Evolutionary conservation across 768 basidiomycete species (phyloP).

Genomic region (Rhodotorula taiwanensis): DNA sequence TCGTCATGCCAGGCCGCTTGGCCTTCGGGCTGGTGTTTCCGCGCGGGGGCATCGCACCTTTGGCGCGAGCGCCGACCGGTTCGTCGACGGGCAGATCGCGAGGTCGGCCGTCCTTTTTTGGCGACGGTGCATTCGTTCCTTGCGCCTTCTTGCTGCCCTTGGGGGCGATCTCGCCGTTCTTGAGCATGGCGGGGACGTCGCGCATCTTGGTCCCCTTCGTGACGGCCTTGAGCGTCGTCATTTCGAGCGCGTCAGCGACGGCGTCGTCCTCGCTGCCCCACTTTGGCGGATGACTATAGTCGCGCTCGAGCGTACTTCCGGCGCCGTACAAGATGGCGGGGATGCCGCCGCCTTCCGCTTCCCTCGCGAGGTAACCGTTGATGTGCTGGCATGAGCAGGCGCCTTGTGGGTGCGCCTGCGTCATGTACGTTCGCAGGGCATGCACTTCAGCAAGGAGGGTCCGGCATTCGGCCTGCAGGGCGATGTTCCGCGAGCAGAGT

Average conservation of each 20-base stretch:
- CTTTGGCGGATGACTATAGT: slow-evolving; percentile 20
- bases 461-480: slow-evolving; percentile 26
- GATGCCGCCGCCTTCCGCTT: slow-evolving; percentile 32
- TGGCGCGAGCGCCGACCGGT: neutral
- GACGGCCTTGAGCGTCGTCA: neutral
- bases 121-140: too few relatives aligned
- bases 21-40: neutral
- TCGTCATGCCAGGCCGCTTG: neutral
- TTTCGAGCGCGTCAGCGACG: neutral
- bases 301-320: slow-evolving; percentile 8
- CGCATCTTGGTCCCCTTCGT: neutral
- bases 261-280: slow-evolving; percentile 25
- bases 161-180: too few relatives aligned
- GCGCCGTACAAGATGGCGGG: slow-evolving; percentile 31
- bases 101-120: too few relatives aligned
- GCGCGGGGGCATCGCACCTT: neutral
- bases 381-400: slow-evolving; percentile 30
- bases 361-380: slow-evolving; percentile 32
- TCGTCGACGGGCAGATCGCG: too few relatives aligned
- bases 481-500: slow-evolving; percentile 22
- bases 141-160: neutral
- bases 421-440: slow-evolving; percentile 21
- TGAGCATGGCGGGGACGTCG: too few relatives aligned
- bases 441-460: slow-evolving; percentile 30
- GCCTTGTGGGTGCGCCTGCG: slow-evolving; percentile 14